Evolutionary conservation across 2,329 filamentous ascomycete genomes (phyloP), one percentile per base, ranked within the genome.

Genomic region (Aspergillus brunneoviolaceus): DNA sequence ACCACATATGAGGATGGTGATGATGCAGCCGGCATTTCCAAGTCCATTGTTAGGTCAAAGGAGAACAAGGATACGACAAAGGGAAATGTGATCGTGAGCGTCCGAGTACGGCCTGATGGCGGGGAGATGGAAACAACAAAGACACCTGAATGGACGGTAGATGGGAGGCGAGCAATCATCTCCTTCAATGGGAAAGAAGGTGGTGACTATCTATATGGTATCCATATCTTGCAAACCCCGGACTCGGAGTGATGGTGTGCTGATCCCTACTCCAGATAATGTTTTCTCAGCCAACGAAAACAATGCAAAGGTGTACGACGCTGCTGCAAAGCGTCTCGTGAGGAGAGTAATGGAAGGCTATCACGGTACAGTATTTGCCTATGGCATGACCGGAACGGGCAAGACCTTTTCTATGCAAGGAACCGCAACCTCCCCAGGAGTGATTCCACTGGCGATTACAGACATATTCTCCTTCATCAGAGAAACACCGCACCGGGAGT

Each of bases 381-480:
- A 99, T 75, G 95, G 95, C 72, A 98, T 98, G 93, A 99, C 95
- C 4, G 95, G 95, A 63, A 98, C 95, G 0, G 95, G 95, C 67
- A 99, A 99, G 80, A 99, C 95, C 0, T 99, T 98, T 75, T 98
- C 94, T 45, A 99, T 99, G 95, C 95, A 99, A 80, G 95, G 95
- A 68, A 99, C 95, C 11, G 92, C 93, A 50, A 91, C 91, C 2
- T 96, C 92, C 45, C 95, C 95, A 1, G 95, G 95, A 79, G 95
- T 99, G 29, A 99, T 99, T 58, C 95, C 95, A 6, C 82, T 98
- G 45, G 95, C 95, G 45, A 98, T 99, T 69, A 98, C 95, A 63
- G 95, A 99, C 73, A 99, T 99, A 55, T 99, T 99, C 76, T 98
- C 95, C 0, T 99, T 97, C 76, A 99, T 99, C 67, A 89, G 95